Evolutionary conservation across 371 early-diverging fungal species (phyloP).

Genomic region (Mortierella sp.): DNA sequence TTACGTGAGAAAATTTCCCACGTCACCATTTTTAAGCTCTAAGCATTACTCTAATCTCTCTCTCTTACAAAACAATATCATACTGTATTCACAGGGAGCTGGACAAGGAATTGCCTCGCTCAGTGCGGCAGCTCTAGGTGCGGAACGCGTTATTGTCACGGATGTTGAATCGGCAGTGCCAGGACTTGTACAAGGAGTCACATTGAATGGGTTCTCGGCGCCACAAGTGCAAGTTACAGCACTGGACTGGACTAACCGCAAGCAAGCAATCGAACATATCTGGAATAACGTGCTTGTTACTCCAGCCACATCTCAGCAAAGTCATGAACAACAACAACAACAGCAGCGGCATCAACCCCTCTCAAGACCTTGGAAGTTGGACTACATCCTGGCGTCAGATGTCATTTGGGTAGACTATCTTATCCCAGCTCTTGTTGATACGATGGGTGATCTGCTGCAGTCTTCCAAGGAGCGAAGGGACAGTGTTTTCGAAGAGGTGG

Average conservation of each 20-base stretch:
- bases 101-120: constrained; percentile 54
- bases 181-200: constrained; percentile 11
- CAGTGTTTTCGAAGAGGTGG: constrained; percentile 13
- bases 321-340: neutral
- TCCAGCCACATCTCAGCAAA: neutral
- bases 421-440: constrained; percentile 57
- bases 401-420: constrained; percentile 65
- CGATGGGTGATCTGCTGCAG: constrained; percentile 39
- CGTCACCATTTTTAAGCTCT: neutral
- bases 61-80: too few relatives aligned
- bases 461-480: constrained; percentile 17
- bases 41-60: neutral
- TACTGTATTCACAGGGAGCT: constrained; percentile 26
- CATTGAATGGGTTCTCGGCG: constrained; percentile 26
- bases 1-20: neutral
- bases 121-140: constrained; percentile 46
- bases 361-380: constrained; percentile 20
- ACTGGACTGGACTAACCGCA: constrained; percentile 44
- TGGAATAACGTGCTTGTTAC: constrained; percentile 20
- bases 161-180: constrained; percentile 43
- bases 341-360: neutral
- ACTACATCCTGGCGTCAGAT: constrained; percentile 63
- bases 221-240: constrained; percentile 38
- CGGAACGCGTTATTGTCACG: constrained; percentile 39
- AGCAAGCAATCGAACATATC: constrained; percentile 19